Base-by-base conservation (phyloP, 768 basidiomycete species). In the Scleroderma bovista region DNA sequence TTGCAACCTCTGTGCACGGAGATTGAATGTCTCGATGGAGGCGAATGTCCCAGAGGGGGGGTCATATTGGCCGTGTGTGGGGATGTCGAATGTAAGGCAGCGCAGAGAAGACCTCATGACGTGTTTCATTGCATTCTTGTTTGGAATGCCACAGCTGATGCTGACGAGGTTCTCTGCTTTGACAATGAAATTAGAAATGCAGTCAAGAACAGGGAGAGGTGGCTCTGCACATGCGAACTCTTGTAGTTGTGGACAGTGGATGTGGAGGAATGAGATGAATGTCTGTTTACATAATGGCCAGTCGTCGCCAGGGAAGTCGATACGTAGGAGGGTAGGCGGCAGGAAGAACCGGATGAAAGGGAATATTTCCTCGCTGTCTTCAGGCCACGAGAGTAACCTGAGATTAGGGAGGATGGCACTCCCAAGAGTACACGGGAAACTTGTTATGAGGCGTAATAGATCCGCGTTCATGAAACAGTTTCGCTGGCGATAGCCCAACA, bases 241-340 rank as follows among this genome's bases (percentile, higher is more conserved):
- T 19, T 34, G 24, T 8, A 49, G 37, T n/a, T 32, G 9, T 5
- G 52, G 47, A 11, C 41, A 38, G 17, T 48, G 23, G 9, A 24
- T 17, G 6, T 38, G 19, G 37, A 53, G 52, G 26, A 49, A 53
- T 6, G 52, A 48, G n/a, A 48, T 19, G 36, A 49, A 45, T 20
- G 43, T 22, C 11, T 29, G 22, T 39, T 48, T 53, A 42, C 24
- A 46, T 6, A 24, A 23, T 16, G 47, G 44, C 44, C 52, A 53
- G 11, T 7, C 6, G 3, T 41, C n/a, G 7, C 47, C 47, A 5
- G 37, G 6, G 13, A 48, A 38, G 7, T 40, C 17, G 8, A 53
- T 43, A 10, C 20, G 32, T 22, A 24, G 6, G 5, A 53, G 47
- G 16, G 47, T 37, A 23, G 43, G 47, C 3, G 42, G 47, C 13